phyloP scores from a whole-genome alignment of 148 eudicot species.

The Beta vulgaris region DNA sequence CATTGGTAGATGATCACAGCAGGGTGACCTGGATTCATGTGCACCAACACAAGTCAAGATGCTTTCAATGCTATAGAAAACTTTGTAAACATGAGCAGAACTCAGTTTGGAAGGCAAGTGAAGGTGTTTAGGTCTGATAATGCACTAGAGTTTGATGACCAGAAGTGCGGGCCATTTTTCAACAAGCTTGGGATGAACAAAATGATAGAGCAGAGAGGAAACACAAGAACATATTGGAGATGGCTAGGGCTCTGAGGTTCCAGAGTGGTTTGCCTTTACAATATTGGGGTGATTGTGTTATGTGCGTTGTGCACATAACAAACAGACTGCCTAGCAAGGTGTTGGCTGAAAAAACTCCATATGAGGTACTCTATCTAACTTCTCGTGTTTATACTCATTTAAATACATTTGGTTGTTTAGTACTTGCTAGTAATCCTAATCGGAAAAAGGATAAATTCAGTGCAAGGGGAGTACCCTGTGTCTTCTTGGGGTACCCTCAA shows the following conservation, averaged over 20 bases:
- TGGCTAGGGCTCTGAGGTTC: too few relatives aligned
- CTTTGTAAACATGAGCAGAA: not conserved
- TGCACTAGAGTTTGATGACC: too few relatives aligned
- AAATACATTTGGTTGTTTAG: not conserved
- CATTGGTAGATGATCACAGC: not conserved
- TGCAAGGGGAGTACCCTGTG: not conserved
- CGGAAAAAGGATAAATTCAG: not conserved
- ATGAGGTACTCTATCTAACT: not conserved
- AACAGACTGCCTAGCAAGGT: not conserved
- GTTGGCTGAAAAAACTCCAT: not conserved
- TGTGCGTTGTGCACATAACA: too few relatives aligned
- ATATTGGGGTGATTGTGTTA: too few relatives aligned
- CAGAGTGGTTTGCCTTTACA: too few relatives aligned
- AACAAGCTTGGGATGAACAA: not conserved
- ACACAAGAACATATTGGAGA: too few relatives aligned
- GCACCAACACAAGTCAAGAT: not conserved
- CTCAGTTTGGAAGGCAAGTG: too few relatives aligned
- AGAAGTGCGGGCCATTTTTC: not conserved
- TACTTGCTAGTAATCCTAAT: not conserved
- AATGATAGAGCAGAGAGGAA: not conserved
- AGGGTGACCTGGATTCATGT: not conserved
- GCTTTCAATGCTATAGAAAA: not conserved
- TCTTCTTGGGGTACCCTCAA: not conserved
- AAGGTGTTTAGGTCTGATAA: too few relatives aligned
- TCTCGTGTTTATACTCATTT: not conserved